These are phyloP conservation scores for Baorangia bicolor DNA, from an alignment of 768 basidiomycete genomes.

Conservation along the genomic window DNA sequence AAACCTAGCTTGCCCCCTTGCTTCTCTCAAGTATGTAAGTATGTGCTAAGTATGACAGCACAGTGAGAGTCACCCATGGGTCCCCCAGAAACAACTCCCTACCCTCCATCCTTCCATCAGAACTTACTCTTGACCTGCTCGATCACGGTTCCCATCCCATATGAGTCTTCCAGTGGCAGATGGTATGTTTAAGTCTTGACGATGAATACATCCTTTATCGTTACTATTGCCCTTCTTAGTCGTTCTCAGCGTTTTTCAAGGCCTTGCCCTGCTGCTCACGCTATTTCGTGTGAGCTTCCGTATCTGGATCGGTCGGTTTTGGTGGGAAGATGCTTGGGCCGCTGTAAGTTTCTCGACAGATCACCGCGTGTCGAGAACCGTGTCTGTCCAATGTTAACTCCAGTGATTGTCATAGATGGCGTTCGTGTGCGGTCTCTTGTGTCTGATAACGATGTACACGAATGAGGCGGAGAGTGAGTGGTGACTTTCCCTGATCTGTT, in stretches of 20 bases:
- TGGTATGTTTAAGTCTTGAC: background rate
- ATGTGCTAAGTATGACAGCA: background rate
- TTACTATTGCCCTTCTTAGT: background rate
- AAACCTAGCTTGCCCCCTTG: background rate
- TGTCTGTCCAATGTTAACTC: background rate
- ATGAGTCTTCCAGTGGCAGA: background rate
- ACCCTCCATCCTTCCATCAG: background rate
- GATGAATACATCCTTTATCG: background rate
- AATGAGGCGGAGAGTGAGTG: background rate
- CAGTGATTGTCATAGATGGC: background rate
- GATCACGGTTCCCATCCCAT: background rate
- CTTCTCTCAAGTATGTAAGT: constrained; percentile 4
- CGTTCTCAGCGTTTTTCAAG: background rate
- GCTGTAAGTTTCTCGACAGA: background rate
- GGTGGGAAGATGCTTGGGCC: background rate
- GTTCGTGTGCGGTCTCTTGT: background rate
- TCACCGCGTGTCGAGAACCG: background rate
- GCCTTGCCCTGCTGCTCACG: too few relatives aligned
- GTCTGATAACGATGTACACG: background rate
- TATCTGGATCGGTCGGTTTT: background rate
- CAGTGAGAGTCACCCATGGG: background rate
- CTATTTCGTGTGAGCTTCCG: background rate
- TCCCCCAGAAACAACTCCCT: background rate
- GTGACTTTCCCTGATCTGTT: background rate
- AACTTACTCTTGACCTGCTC: background rate